Conservation (phyloP, 1,284 basidiomycete genomes). For the Veloboletus limbatus region DNA sequence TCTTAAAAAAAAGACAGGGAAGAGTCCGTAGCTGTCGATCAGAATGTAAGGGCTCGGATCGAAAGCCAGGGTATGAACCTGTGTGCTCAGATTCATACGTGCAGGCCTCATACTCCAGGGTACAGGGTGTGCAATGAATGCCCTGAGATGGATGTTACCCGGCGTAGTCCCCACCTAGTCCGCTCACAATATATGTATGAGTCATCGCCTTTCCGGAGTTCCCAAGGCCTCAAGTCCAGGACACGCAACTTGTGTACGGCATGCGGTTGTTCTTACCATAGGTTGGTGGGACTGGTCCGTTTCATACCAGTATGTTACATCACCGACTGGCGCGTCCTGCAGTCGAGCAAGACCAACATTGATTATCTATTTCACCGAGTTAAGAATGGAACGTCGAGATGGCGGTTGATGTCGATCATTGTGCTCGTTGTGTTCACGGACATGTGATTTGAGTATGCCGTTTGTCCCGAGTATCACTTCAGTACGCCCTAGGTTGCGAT, state of each 20-base stretch:
- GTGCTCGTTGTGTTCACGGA: neutral
- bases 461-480: too few relatives aligned
- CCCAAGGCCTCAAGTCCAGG: conserved; percentile 4
- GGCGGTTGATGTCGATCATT: neutral
- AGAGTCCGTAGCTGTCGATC: neutral
- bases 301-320: neutral
- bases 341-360: too few relatives aligned
- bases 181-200: conserved; percentile 6
- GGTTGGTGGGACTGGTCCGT: neutral
- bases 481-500: neutral
- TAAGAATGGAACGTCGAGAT: neutral
- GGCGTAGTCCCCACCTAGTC: neutral
- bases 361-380: too few relatives aligned
- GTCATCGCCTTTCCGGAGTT: conserved; percentile 1
- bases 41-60: neutral
- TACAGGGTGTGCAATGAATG: neutral
- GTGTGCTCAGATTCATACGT: neutral
- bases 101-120: neutral
- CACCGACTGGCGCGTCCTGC: too few relatives aligned
- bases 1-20: too few relatives aligned
- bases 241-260: neutral
- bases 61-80: neutral
- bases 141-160: neutral
- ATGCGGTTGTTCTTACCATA: neutral
- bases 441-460: neutral